Evolutionary conservation across 305 asterid species (phyloP).

Genomic region (Plantago coronopus): DNA sequence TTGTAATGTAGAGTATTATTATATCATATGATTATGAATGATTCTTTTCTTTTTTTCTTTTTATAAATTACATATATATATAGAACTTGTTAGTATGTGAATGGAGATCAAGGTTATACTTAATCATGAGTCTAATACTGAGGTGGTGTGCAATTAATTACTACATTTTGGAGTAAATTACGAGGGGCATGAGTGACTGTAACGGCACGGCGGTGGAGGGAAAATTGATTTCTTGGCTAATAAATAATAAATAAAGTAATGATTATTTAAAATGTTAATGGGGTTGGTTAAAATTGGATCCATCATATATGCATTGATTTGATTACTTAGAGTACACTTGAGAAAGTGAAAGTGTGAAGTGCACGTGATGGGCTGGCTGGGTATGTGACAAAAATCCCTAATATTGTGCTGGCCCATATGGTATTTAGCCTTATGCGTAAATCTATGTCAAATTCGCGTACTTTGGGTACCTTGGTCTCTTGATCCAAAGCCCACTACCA

Average conservation of each 20-base stretch:
- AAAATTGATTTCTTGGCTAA: constrained; percentile 15
- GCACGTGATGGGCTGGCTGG: constrained; percentile 45
- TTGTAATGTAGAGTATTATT: constrained; percentile 14
- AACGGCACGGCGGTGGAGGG: constrained; percentile 62
- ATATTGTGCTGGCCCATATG: constrained; percentile 23
- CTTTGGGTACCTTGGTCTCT: neutral
- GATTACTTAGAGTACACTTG: constrained; percentile 26
- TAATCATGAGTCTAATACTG: constrained; percentile 19
- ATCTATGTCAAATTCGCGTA: neutral
- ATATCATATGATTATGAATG: constrained; percentile 5
- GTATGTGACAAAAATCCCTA: constrained; percentile 19
- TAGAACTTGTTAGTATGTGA: neutral
- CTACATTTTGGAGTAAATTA: constrained; percentile 7
- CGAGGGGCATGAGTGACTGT: constrained; percentile 41
- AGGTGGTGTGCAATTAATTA: neutral
- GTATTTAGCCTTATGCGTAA: constrained; percentile 13
- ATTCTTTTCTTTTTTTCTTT: constrained; percentile 21
- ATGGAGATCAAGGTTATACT: constrained; percentile 10
- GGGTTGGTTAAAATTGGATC: constrained; percentile 31
- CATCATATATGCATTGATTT: neutral
- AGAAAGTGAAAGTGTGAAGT: constrained; percentile 31
- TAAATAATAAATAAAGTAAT: constrained; percentile 26
- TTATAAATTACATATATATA: neutral
- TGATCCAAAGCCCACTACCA: neutral
- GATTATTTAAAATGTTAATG: constrained; percentile 17